These are phyloP conservation scores for Chaetomidium leptoderma DNA, from an alignment of 495 filamentous ascomycete genomes.

Conservation along the genomic window DNA sequence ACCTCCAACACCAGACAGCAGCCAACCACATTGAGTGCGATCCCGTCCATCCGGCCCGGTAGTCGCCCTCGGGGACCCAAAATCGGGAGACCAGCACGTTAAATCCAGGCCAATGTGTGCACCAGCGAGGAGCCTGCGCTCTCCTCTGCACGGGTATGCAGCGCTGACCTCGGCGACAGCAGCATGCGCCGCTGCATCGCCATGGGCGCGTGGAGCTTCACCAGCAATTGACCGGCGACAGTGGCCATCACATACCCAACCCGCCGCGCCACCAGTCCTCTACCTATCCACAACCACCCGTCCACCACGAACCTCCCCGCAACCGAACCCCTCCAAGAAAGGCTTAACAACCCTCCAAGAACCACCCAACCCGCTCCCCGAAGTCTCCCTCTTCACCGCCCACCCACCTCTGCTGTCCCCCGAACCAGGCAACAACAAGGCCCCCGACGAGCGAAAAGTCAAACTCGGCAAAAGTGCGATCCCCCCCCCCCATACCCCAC, in stretches of 20 bases:
- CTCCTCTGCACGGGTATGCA: neutral
- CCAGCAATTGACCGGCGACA: neutral
- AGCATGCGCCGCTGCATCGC: neutral
- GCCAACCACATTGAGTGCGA: neutral
- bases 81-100: neutral
- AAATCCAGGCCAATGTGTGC: slow-evolving; percentile 4
- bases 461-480: slow-evolving; percentile 84
- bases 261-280: neutral
- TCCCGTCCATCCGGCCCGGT: neutral
- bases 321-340: neutral
- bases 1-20: neutral
- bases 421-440: slow-evolving; percentile 28
- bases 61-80: neutral
- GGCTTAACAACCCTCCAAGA: neutral
- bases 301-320: neutral
- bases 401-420: slow-evolving; percentile 9
- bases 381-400: slow-evolving; percentile 5
- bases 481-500: neutral
- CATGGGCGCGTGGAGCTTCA: neutral
- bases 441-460: slow-evolving; percentile 69
- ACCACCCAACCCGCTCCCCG: neutral
- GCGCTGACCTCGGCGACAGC: neutral
- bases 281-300: neutral
- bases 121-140: slow-evolving; percentile 14
- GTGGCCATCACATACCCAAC: no score